Evolutionary conservation across 768 basidiomycete genomes (phyloP), one percentile per base, ranked within the genome.

Genomic region (Cystoderma amianthinum): DNA sequence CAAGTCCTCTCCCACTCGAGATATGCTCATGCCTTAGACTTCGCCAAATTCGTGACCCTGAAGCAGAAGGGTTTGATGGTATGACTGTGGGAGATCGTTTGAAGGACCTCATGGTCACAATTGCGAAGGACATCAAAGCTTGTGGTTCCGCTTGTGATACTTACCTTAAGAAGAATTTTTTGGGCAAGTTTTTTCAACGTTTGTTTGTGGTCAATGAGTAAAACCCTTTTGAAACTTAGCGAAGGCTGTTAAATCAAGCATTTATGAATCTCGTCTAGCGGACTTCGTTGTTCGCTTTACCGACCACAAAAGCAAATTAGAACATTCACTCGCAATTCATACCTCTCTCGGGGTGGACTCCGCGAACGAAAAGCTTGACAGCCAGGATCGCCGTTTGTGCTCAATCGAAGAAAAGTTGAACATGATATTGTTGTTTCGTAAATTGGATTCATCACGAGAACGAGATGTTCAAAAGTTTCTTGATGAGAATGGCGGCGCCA

Each of bases 61-160:
- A 48, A 17, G 44, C 44, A 11, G 34, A 43, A 24, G 61, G 49
- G 6, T 53, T 46, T 0, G 60, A 66, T 33, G 58, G 63, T 10
- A 44, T 44, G 9, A 40, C 54, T 13, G 23, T 61, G 16, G 41
- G 58, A 42, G 43, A 44, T 32, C 37, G 65, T 3, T 54, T 66
- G 43, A 49, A 49, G 45, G 56, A 36, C 0, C 40, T 58, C 9
- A 39, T 48, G 16, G 37, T 54, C 22, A 24, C 37, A 1, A 62
- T 67, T n/a, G 65, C 61, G 11, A 28, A 55, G 2, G 63, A 68
- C 42, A 69, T 71, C 46, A 61, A 55, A 16, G 45, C 46, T 7
- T 68, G 67, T 40, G 64, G 63, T 3, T 62, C 63, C 36, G 57
- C 55, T 12, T 63, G 67, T 46, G 68, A 71, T 33, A 52, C 60